Evolutionary conservation across 495 filamentous ascomycete species (phyloP), one percentile per base, ranked within the genome.

Genomic region (Podospora comata): DNA sequence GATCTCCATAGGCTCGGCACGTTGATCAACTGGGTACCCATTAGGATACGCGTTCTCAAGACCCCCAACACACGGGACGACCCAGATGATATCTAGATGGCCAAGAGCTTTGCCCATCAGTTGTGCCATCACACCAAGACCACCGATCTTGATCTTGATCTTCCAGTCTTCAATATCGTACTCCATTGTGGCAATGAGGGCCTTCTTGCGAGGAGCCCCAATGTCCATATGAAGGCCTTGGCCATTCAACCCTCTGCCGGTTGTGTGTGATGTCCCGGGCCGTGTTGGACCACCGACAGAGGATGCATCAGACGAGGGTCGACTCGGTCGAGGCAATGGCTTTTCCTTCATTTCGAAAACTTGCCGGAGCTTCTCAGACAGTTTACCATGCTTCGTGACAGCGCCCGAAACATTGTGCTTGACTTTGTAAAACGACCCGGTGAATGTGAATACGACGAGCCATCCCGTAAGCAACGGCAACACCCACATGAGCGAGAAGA

Each of bases 81-180:
- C 88, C 89, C 89, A 91, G 67, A 91, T 86, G 16, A 91, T 79
- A 68, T 91, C 86, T 70, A 90, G 87, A 65, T 91, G 87, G 5
- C 84, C 83, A 13, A 91, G 85, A 65, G 88, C 86, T 71, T 90
- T 90, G 28, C 88, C 87, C 89, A 91, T 91, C 9, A 91, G 77
- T 66, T 90, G 87, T 54, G 86, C 85, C 85, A 87, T 88, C 82
- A 90, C 88, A 71, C 88, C 89, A 30, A 91, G 80, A 62, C 89
- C 89, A 61, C 89, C 89, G 56, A 91, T 90, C 71, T 91, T 91
- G 75, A 91, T 86, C 72, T 88, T 90, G 73, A 91, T 89, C 1
- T 76, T 81, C 89, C 89, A 91, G 72, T 90, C 89, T 59, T 90
- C 87, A 69, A 91, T 89, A 54, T 90, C 86, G 71, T 91, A 91